Evolutionary conservation across 495 filamentous ascomycete genomes (phyloP).

Genomic region (Amphirosellinia nigrospora): DNA sequence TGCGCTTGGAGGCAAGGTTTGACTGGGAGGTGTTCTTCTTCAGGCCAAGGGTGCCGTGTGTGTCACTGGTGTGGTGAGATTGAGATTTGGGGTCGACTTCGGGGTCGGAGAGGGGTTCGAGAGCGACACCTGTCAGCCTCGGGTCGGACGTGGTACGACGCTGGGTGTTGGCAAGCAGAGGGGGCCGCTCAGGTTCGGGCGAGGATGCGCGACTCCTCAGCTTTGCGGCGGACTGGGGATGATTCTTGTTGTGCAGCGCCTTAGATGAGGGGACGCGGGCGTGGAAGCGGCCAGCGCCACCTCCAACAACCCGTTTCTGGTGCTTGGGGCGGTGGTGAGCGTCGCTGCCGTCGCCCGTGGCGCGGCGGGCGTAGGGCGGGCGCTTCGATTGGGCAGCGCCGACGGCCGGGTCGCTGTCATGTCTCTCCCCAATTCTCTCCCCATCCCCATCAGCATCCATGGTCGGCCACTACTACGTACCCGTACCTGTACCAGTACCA

Average conservation of each 20-base stretch:
- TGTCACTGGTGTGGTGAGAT: slow-evolving; percentile 31
- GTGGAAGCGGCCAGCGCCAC: slow-evolving; percentile 46
- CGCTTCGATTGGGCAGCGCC: slow-evolving; percentile 56
- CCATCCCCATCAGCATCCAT: slow-evolving; percentile 16
- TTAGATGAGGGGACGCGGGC: slow-evolving; percentile 52
- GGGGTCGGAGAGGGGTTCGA: slow-evolving; percentile 33
- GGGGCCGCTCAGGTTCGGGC: slow-evolving; percentile 43
- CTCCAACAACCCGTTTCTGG: slow-evolving; percentile 55
- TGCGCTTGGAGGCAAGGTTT: slow-evolving; percentile 50
- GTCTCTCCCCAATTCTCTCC: slow-evolving; percentile 11
- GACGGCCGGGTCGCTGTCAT: slow-evolving; percentile 22
- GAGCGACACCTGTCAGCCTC: slow-evolving; percentile 46
- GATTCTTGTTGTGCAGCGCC: slow-evolving; percentile 50
- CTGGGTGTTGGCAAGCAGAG: slow-evolving; percentile 42
- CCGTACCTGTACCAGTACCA: neutral
- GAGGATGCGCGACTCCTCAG: slow-evolving; percentile 46
- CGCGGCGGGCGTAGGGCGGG: slow-evolving; percentile 43
- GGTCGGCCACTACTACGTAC: neutral
- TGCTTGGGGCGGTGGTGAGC: slow-evolving; percentile 42
- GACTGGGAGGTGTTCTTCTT: slow-evolving; percentile 48
- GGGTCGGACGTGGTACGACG: slow-evolving; percentile 53
- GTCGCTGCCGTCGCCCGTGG: slow-evolving; percentile 39
- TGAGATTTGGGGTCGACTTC: slow-evolving; percentile 44
- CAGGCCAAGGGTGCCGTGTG: slow-evolving; percentile 36
- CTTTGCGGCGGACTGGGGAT: slow-evolving; percentile 47